Evolutionary conservation across 352 stramenopile genomes (phyloP).

Genomic region (Pythium sp.): DNA sequence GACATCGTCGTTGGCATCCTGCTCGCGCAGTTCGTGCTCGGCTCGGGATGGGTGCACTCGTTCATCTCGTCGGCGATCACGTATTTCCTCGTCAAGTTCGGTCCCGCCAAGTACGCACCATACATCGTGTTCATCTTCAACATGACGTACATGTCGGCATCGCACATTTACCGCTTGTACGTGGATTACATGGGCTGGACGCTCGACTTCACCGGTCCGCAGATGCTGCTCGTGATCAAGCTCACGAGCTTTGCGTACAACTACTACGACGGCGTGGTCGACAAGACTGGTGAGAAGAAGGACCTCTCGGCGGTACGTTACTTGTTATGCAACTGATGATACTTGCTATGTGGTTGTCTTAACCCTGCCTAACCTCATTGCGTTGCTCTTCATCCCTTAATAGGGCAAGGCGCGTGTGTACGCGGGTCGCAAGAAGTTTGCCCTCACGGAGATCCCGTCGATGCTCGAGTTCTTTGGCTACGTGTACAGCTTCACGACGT

Average conservation of each 20-base stretch:
- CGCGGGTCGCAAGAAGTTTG: constrained; percentile 44
- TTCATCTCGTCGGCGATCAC: constrained; percentile 88
- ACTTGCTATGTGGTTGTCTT: background rate
- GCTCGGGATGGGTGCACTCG: constrained; percentile 93
- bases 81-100: constrained; percentile 87
- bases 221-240: constrained; percentile 97
- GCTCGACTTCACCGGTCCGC: constrained; percentile 81
- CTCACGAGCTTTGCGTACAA: constrained; percentile 98
- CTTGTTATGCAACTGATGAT: background rate
- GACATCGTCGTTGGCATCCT: constrained; percentile 90
- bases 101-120: constrained; percentile 49
- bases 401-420: constrained; percentile 25
- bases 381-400: background rate
- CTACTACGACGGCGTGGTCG: constrained; percentile 91
- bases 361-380: background rate
- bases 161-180: constrained; percentile 94
- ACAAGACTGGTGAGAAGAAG: constrained; percentile 44
- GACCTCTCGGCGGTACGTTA: constrained; percentile 13
- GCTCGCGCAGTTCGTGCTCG: constrained; percentile 93
- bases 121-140: constrained; percentile 93
- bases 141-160: constrained; percentile 91
- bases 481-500: constrained; percentile 96
- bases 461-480: constrained; percentile 96
- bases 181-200: constrained; percentile 95
- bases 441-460: constrained; percentile 82